Conservation (phyloP, 1,139 yeast genomes). For the Yamadazyma buinensis region DNA sequence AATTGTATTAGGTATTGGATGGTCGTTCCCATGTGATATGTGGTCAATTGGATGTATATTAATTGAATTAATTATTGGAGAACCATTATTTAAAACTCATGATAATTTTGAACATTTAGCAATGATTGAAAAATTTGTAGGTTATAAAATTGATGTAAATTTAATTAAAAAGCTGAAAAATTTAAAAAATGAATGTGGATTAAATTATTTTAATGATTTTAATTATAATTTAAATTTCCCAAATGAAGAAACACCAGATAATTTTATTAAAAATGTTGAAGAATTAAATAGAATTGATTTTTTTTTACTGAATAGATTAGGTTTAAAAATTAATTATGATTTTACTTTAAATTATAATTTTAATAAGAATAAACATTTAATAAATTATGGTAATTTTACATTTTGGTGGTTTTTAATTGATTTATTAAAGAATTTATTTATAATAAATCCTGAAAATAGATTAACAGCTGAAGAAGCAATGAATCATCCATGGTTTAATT, state of each 20-base stretch:
- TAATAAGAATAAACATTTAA: conserved; percentile 36
- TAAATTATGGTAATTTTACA: conserved; percentile 52
- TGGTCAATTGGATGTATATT: conserved; percentile 97
- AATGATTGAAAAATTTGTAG: conserved; percentile 81
- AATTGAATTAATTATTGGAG: conserved; percentile 92
- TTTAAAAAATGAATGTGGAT: conserved; percentile 41
- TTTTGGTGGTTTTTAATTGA: conserved; percentile 79
- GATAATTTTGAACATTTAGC: conserved; percentile 93
- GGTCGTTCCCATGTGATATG: conserved; percentile 90
- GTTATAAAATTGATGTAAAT: conserved; percentile 35
- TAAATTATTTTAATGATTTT: conserved; percentile 32
- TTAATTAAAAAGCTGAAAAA: conserved; percentile 35
- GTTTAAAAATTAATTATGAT: conserved; percentile 40
- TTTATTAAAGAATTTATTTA: conserved; percentile 56
- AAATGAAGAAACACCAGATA: conserved; percentile 34
- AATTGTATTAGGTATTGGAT: conserved; percentile 86
- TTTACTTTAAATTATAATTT: conserved; percentile 39
- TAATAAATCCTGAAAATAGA: conserved; percentile 60
- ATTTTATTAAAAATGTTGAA: conserved; percentile 50
- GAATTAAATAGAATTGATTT: conserved; percentile 50
- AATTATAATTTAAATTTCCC: conserved; percentile 28
- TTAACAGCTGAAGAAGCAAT: conserved; percentile 67
- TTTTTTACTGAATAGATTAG: conserved; percentile 37
- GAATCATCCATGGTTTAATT: conserved; percentile 73
- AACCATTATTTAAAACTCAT: conserved; percentile 90